Base-by-base conservation (phyloP, 148 eudicot species). In the Chenopodium album region DNA sequence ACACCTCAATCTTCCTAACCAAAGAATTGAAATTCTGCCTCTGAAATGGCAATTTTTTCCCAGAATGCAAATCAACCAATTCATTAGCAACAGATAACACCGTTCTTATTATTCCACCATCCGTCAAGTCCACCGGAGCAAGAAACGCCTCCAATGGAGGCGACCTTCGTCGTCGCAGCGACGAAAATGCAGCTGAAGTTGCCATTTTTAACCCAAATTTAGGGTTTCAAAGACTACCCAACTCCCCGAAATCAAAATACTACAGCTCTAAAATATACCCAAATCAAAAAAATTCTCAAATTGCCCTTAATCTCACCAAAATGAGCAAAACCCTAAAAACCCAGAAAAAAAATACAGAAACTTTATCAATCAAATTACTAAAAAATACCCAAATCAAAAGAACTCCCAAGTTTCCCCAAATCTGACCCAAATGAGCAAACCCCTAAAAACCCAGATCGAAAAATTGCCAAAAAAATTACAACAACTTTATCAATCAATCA, bases 71-170 rank as follows among this genome's bases (percentile, higher is more conserved):
- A 7, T 89, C 81, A 34, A 84, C 82, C 63, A 93, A 77, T 54
- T 93, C 96, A 7, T 86, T 64, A 1, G 91, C 83, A 13, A 93
- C 84, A 2, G 86, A 85, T 31, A 78, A 84, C 71, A 95, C 60
- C 31, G 93, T 88, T 50, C 82, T 87, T n/a, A 93, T 54, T n/a
- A 95, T 81, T 44, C 88, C 88, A 7, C 79, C 88, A 73, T 87
- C 89, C 2, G 90, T 73, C 8, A 92, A 90, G 90, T 95, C 89
- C 73, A 91, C 94, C 77, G 98, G 98, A 59, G 91, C 93, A n/a
- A 95, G 78, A 82, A 95, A 91, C 4, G 98, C 93, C 86, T 95
- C 94, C 76, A 92, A 79, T 0, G 93, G 85, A 60, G 98, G 98
- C 82, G 94, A 92, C 46, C 92, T 85, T 60, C 92, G 87, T 86